Evolutionary conservation across 2,329 filamentous ascomycete species (phyloP).

Genomic region (Cryoendolithus antarcticus): DNA sequence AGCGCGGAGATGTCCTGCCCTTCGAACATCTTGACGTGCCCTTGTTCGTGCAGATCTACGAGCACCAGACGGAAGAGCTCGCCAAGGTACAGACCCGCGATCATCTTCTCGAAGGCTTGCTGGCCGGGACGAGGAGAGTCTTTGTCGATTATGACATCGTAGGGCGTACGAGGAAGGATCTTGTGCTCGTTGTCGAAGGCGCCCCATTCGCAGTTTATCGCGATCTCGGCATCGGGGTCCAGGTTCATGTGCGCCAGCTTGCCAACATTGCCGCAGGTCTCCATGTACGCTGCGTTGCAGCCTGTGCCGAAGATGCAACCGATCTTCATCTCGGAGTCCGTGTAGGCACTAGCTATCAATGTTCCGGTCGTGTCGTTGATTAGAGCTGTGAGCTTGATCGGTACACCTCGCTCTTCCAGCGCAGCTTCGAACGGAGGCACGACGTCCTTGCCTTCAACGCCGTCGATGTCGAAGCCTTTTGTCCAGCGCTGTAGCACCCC

Average conservation of each 20-base stretch:
- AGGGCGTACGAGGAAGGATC: slow-evolving; percentile 72
- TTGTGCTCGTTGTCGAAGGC: slow-evolving; percentile 91
- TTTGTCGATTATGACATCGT: slow-evolving; percentile 32
- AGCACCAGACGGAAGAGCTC: slow-evolving; percentile 34
- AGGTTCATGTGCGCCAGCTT: slow-evolving; percentile 90
- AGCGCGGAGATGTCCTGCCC: slow-evolving; percentile 70
- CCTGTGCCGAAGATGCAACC: slow-evolving; percentile 98
- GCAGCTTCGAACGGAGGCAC: slow-evolving; percentile 78
- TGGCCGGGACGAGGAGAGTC: slow-evolving; percentile 33
- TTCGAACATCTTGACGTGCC: slow-evolving; percentile 58
- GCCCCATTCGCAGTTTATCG: slow-evolving; percentile 96
- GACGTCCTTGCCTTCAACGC: slow-evolving; percentile 81
- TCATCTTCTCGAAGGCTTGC: slow-evolving; percentile 35
- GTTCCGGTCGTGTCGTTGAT: slow-evolving; percentile 98
- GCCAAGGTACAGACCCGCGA: slow-evolving; percentile 33
- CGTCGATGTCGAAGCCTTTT: slow-evolving; percentile 90
- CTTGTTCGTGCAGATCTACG: slow-evolving; percentile 48
- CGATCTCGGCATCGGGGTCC: slow-evolving; percentile 57
- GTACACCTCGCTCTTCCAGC: slow-evolving; percentile 63
- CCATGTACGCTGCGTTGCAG: slow-evolving; percentile 98
- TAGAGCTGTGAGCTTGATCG: slow-evolving; percentile 82
- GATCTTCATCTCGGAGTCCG: slow-evolving; percentile 83
- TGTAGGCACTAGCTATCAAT: slow-evolving; percentile 91
- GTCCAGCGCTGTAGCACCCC: slow-evolving; percentile 91
- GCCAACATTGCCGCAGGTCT: slow-evolving; percentile 77